A percentile compares a stretch with the other conserved stretches of the same genome.
phyloP scores from a whole-genome alignment of 495 filamentous ascomycete genomes.

The Tuber umbilicatum region DNA sequence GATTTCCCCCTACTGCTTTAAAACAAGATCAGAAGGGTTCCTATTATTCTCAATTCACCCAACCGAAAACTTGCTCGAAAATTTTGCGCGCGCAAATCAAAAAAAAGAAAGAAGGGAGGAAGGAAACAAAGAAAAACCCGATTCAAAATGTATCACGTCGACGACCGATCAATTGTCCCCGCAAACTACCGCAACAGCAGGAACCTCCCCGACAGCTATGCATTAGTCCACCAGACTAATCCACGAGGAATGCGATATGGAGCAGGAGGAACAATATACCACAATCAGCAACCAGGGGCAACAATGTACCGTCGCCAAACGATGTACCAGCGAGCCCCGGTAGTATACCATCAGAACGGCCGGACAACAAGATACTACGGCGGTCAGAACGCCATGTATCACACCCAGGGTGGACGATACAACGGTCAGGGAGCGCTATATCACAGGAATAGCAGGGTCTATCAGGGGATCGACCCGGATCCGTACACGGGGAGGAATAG shows the following conservation, averaged over 20 bases:
- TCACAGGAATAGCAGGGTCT: neutral
- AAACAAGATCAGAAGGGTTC: neutral
- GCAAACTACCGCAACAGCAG: slow-evolving; percentile 2
- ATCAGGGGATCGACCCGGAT: neutral
- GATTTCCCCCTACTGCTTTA: neutral
- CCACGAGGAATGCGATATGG: neutral
- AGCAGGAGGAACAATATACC: neutral
- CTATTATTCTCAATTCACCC: slow-evolving; percentile 4
- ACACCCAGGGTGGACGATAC: neutral
- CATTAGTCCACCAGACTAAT: neutral
- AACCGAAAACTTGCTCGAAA: neutral
- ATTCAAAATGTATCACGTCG: neutral
- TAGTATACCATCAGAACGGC: neutral
- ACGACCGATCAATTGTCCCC: neutral
- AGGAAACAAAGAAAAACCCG: neutral
- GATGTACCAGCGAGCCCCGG: neutral
- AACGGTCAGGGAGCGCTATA: neutral
- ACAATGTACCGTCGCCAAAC: neutral
- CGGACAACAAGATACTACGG: neutral
- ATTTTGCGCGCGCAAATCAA: neutral
- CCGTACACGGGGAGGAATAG: neutral
- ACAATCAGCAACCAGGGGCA: neutral
- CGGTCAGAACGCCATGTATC: neutral
- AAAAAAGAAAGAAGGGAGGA: neutral
- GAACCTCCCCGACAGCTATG: neutral